Evolutionary conservation across 164 flowering plant species (phyloP).

Genomic region (Aristolochia contorta): DNA sequence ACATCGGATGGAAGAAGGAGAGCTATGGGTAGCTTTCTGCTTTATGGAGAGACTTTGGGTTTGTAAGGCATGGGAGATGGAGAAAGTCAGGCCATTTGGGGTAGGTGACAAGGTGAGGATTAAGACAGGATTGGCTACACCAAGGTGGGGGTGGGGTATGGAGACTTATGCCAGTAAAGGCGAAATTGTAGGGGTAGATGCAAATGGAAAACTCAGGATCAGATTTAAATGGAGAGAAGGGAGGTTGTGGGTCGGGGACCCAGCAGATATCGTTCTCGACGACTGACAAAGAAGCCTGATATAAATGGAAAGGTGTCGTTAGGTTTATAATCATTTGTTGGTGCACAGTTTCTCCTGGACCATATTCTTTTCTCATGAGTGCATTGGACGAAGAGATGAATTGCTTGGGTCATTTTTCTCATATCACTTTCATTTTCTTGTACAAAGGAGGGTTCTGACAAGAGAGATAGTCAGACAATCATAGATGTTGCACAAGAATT

Average conservation of each 20-base stretch:
- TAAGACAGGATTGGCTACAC: slow-evolving; percentile 65
- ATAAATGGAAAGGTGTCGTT: slow-evolving; percentile 4
- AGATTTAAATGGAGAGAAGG: slow-evolving; percentile 92
- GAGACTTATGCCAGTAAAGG: slow-evolving; percentile 94
- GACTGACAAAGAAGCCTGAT: slow-evolving; percentile 1
- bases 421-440: too few species aligned
- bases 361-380: too few species aligned
- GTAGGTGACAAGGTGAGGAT: slow-evolving; percentile 82
- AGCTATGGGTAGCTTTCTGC: slow-evolving; percentile 87
- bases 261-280: slow-evolving; percentile 86
- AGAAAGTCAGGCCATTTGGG: slow-evolving; percentile 56
- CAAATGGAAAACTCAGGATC: slow-evolving; percentile 85
- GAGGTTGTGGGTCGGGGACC: slow-evolving; percentile 89
- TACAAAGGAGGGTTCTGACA: too few species aligned
- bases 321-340: too few species aligned
- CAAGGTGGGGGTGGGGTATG: slow-evolving; percentile 99
- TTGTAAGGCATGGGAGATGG: slow-evolving; percentile 76
- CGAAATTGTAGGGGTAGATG: slow-evolving; percentile 82
- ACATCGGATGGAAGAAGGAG: slow-evolving; percentile 70
- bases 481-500: too few species aligned
- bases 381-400: too few species aligned
- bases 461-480: too few species aligned
- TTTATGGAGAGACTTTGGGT: slow-evolving; percentile 88
- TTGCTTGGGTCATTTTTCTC: too few species aligned
- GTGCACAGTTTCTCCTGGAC: too few species aligned